Conservation (phyloP, 331 rosid species). For the Dryas integrifolia region DNA sequence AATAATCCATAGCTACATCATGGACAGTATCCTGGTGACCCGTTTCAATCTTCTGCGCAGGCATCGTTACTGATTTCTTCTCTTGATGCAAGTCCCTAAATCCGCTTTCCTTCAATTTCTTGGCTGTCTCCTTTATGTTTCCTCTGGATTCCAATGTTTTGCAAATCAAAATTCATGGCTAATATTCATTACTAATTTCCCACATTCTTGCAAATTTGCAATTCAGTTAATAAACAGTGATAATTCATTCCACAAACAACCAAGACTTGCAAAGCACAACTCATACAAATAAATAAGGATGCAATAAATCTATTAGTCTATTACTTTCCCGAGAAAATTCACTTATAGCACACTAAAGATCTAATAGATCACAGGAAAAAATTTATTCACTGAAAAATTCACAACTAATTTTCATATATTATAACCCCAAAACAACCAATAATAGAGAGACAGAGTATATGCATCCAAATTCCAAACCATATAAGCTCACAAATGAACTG, state of each 20-base stretch:
- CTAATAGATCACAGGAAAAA: background rate
- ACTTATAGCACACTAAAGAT: too few relatives aligned
- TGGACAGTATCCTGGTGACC: conserved; percentile 48
- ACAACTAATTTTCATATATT: background rate
- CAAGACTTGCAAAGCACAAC: background rate
- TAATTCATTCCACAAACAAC: background rate
- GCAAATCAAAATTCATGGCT: background rate
- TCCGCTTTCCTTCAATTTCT: conserved; percentile 4
- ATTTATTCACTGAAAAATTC: background rate
- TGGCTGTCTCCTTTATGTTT: background rate
- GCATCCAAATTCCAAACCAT: background rate
- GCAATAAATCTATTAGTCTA: background rate
- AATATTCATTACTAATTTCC: background rate
- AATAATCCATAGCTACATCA: conserved; percentile 50
- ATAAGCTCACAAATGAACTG: background rate
- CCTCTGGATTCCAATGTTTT: conserved; percentile 13
- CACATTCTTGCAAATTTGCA: conserved; percentile 1
- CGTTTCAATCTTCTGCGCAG: conserved; percentile 48
- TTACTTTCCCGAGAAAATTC: too few relatives aligned
- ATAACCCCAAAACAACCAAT: background rate
- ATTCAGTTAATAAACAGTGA: background rate
- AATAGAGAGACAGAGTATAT: background rate
- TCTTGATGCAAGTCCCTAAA: conserved; percentile 1
- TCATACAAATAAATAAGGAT: background rate
- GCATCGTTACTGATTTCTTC: conserved; percentile 32